These are phyloP conservation scores for Mucuna pruriens DNA, from an alignment of 306 rosid species.

Conservation along the genomic window DNA sequence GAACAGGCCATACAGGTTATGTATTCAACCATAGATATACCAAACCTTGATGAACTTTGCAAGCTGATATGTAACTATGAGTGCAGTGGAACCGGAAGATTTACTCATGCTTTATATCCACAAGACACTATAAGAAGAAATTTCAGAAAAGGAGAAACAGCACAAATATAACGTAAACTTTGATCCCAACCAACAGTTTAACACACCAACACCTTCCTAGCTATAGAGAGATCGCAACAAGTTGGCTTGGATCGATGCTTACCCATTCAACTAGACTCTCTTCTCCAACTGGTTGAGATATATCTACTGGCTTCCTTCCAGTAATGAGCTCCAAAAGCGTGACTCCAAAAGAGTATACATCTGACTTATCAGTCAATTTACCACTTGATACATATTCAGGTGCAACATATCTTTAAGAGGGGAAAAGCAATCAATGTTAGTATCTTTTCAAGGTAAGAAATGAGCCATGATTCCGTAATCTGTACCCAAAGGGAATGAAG, in stretches of 20 bases:
- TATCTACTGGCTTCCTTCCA: slow-evolving; percentile 72
- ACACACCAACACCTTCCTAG: neutral
- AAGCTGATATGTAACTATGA: neutral
- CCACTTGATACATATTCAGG: slow-evolving; percentile 82
- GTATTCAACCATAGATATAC: neutral
- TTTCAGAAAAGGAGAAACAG: neutral
- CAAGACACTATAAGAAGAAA: neutral
- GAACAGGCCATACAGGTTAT: no score
- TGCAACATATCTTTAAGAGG: slow-evolving; percentile 46
- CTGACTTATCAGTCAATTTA: slow-evolving; percentile 9
- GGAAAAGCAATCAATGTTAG: neutral
- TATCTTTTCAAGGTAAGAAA: neutral
- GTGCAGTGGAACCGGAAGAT: neutral
- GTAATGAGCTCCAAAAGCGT: slow-evolving; percentile 73
- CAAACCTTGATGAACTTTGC: neutral
- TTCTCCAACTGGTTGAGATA: slow-evolving; percentile 7
- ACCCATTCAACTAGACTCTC: slow-evolving; percentile 21
- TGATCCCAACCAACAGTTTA: neutral
- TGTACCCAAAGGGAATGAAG: neutral
- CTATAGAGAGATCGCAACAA: neutral
- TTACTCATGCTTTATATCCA: neutral
- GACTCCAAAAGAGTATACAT: slow-evolving; percentile 49
- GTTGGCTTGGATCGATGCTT: neutral
- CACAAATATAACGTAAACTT: neutral
- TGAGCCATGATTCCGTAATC: neutral